Evolutionary conservation across 2,329 filamentous ascomycete genomes (phyloP).

Genomic region (Fusarium sp.): DNA sequence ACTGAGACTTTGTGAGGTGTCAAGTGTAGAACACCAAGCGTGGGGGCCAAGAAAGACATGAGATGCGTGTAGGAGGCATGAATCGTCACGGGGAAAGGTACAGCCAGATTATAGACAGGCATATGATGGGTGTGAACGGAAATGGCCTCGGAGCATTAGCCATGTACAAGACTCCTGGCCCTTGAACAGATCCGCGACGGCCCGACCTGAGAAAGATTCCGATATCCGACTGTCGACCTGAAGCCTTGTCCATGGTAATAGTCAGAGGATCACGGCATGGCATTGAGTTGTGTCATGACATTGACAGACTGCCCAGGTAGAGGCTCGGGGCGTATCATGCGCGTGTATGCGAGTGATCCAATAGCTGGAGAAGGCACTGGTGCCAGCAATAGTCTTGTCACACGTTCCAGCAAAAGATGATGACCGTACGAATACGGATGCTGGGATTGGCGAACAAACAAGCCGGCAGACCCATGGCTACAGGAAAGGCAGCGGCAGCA

Average conservation of each 20-base stretch:
- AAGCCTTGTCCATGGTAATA: background rate
- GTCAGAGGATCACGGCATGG: background rate
- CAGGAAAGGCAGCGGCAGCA: background rate
- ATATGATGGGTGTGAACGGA: background rate
- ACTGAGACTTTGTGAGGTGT: slow-evolving; percentile 22
- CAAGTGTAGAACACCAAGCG: slow-evolving; percentile 13
- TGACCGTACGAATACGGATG: background rate
- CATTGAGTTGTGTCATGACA: background rate
- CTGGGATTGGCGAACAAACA: background rate
- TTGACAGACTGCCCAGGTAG: background rate
- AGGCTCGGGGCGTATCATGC: background rate
- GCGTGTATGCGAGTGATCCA: background rate
- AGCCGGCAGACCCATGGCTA: slow-evolving; percentile 7
- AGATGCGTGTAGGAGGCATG: background rate
- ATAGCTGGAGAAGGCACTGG: background rate
- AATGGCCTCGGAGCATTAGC: background rate
- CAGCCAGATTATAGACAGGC: background rate
- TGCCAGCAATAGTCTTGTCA: background rate
- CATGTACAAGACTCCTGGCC: background rate
- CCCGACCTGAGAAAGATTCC: background rate
- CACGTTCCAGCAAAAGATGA: background rate
- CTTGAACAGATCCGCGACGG: background rate
- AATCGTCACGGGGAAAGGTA: background rate
- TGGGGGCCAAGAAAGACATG: slow-evolving; percentile 22
- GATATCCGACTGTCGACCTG: background rate